A percentile compares a stretch with the other conserved stretches of the same genome.
These are phyloP conservation scores for Niveomyces coronatus DNA, from an alignment of 2,329 filamentous ascomycete species.

Conservation along the genomic window DNA sequence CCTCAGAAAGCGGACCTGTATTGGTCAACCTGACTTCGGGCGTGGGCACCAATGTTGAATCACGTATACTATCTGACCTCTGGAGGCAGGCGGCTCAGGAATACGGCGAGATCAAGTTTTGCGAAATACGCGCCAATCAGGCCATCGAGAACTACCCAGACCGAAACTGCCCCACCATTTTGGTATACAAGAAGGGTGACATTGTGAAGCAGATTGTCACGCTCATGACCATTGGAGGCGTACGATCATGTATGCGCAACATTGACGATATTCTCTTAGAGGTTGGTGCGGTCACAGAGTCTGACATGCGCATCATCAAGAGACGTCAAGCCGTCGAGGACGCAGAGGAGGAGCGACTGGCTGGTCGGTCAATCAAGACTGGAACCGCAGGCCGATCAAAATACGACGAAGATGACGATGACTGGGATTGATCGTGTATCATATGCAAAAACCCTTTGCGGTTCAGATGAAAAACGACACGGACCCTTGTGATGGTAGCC, in stretches of 20 bases:
- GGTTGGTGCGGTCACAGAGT: conserved; percentile 66
- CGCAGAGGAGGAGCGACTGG: conserved; percentile 45
- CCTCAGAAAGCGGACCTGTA: conserved; percentile 58
- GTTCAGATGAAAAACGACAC: too few relatives aligned
- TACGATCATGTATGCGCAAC: conserved; percentile 58
- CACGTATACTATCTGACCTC: conserved; percentile 68
- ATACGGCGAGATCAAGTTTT: conserved; percentile 95
- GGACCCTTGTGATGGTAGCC: too few relatives aligned
- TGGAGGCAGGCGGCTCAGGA: conserved; percentile 77
- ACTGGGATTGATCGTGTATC: conserved; percentile 51
- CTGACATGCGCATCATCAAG: conserved; percentile 67
- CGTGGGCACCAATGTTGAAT: conserved; percentile 72
- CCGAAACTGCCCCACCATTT: conserved; percentile 83
- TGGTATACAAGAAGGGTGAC: conserved; percentile 87
- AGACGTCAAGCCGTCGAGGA: conserved; percentile 49
- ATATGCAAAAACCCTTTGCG: too few relatives aligned
- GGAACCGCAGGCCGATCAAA: conserved; percentile 36
- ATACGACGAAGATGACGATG: conserved; percentile 39
- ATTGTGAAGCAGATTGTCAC: conserved; percentile 92
- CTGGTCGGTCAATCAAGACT: conserved; percentile 38
- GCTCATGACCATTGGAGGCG: conserved; percentile 65
- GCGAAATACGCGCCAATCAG: conserved; percentile 82
- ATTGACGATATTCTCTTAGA: conserved; percentile 75
- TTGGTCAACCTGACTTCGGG: conserved; percentile 77
- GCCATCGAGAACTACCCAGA: conserved; percentile 97